Conservation (phyloP, 1,284 basidiomycete species). For the Sporisorium exsertum region DNA sequence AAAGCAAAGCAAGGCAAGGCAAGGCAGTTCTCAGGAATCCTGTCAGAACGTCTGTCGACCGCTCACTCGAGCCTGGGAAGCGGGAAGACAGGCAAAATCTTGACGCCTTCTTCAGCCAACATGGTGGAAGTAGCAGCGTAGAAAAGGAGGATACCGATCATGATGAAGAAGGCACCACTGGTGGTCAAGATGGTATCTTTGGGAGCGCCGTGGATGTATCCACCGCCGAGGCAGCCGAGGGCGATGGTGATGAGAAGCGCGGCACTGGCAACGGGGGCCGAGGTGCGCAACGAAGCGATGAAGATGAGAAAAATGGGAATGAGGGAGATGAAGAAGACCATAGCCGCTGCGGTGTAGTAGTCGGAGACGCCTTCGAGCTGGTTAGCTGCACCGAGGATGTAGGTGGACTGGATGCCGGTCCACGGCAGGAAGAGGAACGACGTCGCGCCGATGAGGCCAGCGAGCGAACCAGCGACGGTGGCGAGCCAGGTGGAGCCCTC, state of each 20-base stretch:
- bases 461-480: conserved; percentile 41
- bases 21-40: no score
- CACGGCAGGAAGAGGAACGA: conserved; percentile 55
- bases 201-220: conserved; percentile 30
- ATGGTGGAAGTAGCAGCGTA: conserved; percentile 46
- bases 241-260: conserved; percentile 48
- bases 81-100: conserved; percentile 52
- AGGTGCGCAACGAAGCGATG: conserved; percentile 44
- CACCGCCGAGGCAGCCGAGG: conserved; percentile 32
- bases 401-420: conserved; percentile 51
- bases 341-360: conserved; percentile 36
- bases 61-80: conserved; percentile 46
- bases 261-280: conserved; percentile 26
- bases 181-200: conserved; percentile 25
- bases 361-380: conserved; percentile 15
- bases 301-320: conserved; percentile 58
- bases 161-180: conserved; percentile 50
- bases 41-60: background rate
- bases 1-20: background rate
- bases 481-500: conserved; percentile 55
- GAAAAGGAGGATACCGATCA: conserved; percentile 38
- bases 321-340: conserved; percentile 47
- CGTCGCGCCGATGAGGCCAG: conserved; percentile 40
- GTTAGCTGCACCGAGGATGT: conserved; percentile 33
- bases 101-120: conserved; percentile 50